Conservation (phyloP, 306 rosid species). For the Pyrus pyrifolia region DNA sequence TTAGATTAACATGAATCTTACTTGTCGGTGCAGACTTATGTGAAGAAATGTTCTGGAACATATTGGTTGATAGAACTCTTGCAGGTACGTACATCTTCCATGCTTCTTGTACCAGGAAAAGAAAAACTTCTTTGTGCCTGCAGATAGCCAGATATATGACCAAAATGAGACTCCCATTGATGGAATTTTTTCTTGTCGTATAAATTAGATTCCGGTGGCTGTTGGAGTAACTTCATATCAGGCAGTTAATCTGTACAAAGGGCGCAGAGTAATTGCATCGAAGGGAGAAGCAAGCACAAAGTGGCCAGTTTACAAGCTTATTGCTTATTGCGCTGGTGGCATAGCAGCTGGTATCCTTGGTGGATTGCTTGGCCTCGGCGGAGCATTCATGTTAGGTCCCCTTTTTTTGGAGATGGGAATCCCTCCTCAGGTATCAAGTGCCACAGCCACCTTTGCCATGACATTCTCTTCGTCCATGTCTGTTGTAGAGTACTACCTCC, state of each 20-base stretch:
- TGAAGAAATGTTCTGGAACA: conserved; percentile 32
- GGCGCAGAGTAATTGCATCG: conserved; percentile 56
- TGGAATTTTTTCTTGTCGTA: conserved; percentile 15
- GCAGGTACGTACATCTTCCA: conserved; percentile 32
- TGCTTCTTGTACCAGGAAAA: background rate
- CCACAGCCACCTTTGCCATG: conserved; percentile 82
- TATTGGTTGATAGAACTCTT: conserved; percentile 50
- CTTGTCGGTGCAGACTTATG: conserved; percentile 33
- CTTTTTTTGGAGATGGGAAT: conserved; percentile 65
- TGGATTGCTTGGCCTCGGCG: conserved; percentile 81
- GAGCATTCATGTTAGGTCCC: conserved; percentile 80
- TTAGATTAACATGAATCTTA: conserved; percentile 6
- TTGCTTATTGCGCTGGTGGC: conserved; percentile 42
- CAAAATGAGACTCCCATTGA: conserved; percentile 14
- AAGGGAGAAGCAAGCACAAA: conserved; percentile 33
- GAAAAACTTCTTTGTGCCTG: background rate
- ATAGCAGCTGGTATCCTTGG: conserved; percentile 63
- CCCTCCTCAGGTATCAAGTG: conserved; percentile 86
- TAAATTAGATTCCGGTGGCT: conserved; percentile 42
- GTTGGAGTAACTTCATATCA: conserved; percentile 63
- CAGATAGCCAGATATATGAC: conserved; percentile 19
- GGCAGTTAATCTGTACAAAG: conserved; percentile 52
- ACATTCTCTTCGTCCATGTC: conserved; percentile 67
- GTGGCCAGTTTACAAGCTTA: conserved; percentile 32
- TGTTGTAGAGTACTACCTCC: conserved; percentile 65